These are phyloP conservation scores for Thalia dealbata DNA, from an alignment of 176 grass and related monocot genomes.

Conservation along the genomic window DNA sequence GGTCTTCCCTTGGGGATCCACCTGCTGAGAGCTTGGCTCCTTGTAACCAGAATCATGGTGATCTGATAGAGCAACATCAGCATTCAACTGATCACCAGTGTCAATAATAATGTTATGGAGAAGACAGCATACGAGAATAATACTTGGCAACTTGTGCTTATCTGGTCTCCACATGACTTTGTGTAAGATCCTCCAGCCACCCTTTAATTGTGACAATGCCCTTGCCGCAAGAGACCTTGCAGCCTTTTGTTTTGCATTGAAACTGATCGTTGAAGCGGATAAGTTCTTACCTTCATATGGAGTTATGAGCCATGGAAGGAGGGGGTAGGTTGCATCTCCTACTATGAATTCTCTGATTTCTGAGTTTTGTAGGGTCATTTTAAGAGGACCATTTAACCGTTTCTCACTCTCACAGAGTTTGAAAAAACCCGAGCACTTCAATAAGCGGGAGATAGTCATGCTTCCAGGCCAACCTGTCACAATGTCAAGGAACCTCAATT, in stretches of 20 bases:
- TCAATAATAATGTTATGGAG: slow-evolving; percentile 99
- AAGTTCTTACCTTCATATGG: slow-evolving; percentile 62
- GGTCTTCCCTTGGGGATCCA: slow-evolving; percentile 47
- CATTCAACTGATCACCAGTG: slow-evolving; percentile 49
- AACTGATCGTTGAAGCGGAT: slow-evolving; percentile 27
- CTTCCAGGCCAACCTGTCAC: slow-evolving; percentile 83
- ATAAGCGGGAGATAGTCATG: slow-evolving; percentile 64
- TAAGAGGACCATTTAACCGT: slow-evolving; percentile 50
- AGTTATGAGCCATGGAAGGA: slow-evolving; percentile 77
- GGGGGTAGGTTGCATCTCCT: slow-evolving; percentile 58
- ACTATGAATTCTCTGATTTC: slow-evolving; percentile 83
- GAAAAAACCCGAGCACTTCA: slow-evolving; percentile 66
- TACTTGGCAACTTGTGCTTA: slow-evolving; percentile 91
- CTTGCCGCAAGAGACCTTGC: slow-evolving; percentile 48
- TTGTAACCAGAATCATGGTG: slow-evolving; percentile 75
- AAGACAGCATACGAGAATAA: slow-evolving; percentile 89
- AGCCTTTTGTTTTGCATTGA: slow-evolving; percentile 46
- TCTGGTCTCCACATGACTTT: slow-evolving; percentile 99
- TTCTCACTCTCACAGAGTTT: slow-evolving; percentile 62
- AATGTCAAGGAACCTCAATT: slow-evolving; percentile 95
- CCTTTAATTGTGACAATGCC: slow-evolving; percentile 68
- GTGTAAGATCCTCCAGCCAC: slow-evolving; percentile 94
- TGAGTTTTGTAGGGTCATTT: slow-evolving; percentile 33
- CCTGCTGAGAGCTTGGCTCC: slow-evolving; percentile 44
- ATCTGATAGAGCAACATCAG: slow-evolving; percentile 44